Conservation (phyloP, 352 stramenopile species). For the Phytophthora chlamydospora region DNA sequence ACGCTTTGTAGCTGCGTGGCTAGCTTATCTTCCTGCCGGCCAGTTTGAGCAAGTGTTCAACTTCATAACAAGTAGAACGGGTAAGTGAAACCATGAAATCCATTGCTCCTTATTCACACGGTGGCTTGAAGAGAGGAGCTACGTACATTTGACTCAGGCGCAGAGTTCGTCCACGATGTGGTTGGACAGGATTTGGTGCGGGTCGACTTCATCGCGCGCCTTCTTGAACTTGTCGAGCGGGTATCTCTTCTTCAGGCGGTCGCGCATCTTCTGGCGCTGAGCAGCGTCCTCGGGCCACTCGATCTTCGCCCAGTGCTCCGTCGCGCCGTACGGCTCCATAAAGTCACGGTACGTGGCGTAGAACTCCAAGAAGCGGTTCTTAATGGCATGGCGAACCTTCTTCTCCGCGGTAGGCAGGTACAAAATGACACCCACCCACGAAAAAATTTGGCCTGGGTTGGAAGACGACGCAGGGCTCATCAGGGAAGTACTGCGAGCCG, state of each 20-base stretch:
- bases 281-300: slow-evolving; percentile 77
- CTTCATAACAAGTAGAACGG: slow-evolving; percentile 27
- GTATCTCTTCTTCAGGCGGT: slow-evolving; percentile 84
- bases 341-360: slow-evolving; percentile 90
- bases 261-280: slow-evolving; percentile 59
- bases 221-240: slow-evolving; percentile 91
- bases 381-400: slow-evolving; percentile 77
- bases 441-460: slow-evolving; percentile 82
- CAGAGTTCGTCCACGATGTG: slow-evolving; percentile 86
- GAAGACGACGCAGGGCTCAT: slow-evolving; percentile 93
- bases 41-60: slow-evolving; percentile 34
- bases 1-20: slow-evolving; percentile 42
- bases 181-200: slow-evolving; percentile 93
- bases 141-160: slow-evolving; percentile 18
- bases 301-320: slow-evolving; percentile 98
- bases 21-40: slow-evolving; percentile 34
- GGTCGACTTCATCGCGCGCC: slow-evolving; percentile 90
- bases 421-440: slow-evolving; percentile 98
- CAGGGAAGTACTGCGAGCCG: slow-evolving; percentile 84
- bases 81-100: slow-evolving; percentile 21
- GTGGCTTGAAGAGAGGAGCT: slow-evolving; percentile 13
- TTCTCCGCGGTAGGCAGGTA: slow-evolving; percentile 90
- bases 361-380: slow-evolving; percentile 93
- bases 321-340: slow-evolving; percentile 87
- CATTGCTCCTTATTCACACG: slow-evolving; percentile 16